Base-by-base conservation (phyloP, 2,329 filamentous ascomycete genomes). In the Alternaria ethzedia region DNA sequence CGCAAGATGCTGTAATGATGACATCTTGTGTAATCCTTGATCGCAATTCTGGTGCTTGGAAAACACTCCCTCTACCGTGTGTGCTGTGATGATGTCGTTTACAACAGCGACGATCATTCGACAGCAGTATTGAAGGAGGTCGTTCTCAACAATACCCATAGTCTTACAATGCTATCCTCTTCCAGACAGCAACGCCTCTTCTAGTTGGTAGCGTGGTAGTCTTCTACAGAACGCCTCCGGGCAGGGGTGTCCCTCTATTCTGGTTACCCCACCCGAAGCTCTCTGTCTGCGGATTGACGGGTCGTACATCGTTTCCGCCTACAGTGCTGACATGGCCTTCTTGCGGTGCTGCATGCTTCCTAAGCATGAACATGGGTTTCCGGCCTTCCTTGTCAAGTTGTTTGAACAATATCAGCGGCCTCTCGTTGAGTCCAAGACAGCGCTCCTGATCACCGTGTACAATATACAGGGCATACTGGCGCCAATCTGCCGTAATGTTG, bases 291-390 rank as follows among this genome's bases (percentile, higher is more conserved):
- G 28, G 71, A 50, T 55, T 70, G 5, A 74, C 71, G 36, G 70
- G 68, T 13, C 71, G 66, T 21, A 75, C 68, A 41, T 77, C 76
- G 44, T 79, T 80, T 23, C 77, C 77, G 23, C 75, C 77, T 12
- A 81, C 78, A 6, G 79, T 81, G 54, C 78, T 80, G 7, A 78
- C 76, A 65, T 82, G 82, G 17, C 82, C 83, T 67, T 85, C 84
- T 32, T 80, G 75, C 5, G 84, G 81, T 57, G 86, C 86, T n/a
- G 87, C 86, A 70, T 90, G 86, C 70, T 87, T 87, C 57, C 96
- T 85, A 60, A 99, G 84, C 96, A 99, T 99, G 77, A 99, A 99
- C 96, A 98, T 98, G 21, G 96, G 96, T 79, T 98, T 99, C 82
- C 96, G 91, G 50, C 96, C 96, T 83, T 98, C 96, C 79, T 94